Evolutionary conservation across 2,329 filamentous ascomycete species (phyloP), one percentile per base, ranked within the genome.

Genomic region (Hortaea sp.): DNA sequence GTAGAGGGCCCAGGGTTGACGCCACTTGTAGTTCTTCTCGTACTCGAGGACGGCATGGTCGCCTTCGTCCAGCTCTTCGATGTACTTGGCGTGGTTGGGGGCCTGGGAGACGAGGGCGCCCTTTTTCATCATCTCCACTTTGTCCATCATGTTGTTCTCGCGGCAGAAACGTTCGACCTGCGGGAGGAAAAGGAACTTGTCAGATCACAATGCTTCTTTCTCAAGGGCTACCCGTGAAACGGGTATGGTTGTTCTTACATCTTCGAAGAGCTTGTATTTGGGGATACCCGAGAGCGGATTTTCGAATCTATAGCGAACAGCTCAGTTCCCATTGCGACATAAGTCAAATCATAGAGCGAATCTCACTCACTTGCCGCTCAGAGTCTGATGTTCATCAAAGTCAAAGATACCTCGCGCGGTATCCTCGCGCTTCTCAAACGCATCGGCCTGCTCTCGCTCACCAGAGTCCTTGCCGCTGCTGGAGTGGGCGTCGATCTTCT

Each of bases 261-360:
- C 67, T 12, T 65, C 61, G n/a, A 79, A 57, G 11, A 81, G 68
- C 44, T 72, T 61, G 1, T 74, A 65, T 28, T 70, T 68, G 2
- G 73, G 67, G 5, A 80, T 67, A 0, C 70, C 71, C 1, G 65
- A 69, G 4, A 81, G 64, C 5, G 73, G 73, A 30, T 79, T 80
- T 43, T 71, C 66, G 38, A 75, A 69, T 43, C 27, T 43, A n/a
- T n/a, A 20, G 20, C 20, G 20, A 20, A 20, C 32, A 9, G 32
- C 32, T n/a, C 32, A 35, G 7, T 9, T 35, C 32, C 32, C 32
- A n/a, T 35, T 35, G 9, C n/a, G 32, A n/a, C 32, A 35, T n/a
- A 35, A 35, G 32, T 9, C 32, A 9, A n/a, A 9, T 35, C 7
- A 9, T 9, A 35, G 32, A 35, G 32, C 7, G 32, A 35, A 35